These are phyloP conservation scores for Lepidium aucheri DNA, from an alignment of 345 rosid species.

Conservation along the genomic window DNA sequence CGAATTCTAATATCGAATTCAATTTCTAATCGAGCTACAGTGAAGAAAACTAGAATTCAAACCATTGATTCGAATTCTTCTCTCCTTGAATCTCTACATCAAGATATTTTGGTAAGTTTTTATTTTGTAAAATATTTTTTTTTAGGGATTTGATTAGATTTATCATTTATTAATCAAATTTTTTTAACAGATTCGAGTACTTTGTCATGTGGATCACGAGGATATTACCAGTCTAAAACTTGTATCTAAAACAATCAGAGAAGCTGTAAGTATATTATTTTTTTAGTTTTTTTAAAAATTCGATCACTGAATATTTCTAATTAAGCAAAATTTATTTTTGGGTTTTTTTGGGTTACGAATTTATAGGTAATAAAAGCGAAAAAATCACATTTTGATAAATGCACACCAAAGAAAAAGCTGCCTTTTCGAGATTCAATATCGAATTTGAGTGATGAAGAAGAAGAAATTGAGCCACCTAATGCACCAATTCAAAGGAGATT, in stretches of 20 bases:
- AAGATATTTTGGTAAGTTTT: conserved; percentile 27
- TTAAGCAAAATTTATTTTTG: background rate
- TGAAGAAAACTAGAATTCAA: conserved; percentile 1
- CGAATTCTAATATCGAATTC: conserved; percentile 17
- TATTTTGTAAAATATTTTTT: background rate
- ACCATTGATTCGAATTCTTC: background rate
- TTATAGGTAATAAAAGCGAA: conserved; percentile 17
- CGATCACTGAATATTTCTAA: background rate
- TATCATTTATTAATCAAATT: background rate
- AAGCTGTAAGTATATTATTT: conserved; percentile 12
- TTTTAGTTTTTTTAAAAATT: background rate
- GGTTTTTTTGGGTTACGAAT: background rate
- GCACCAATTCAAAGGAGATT: conserved; percentile 15
- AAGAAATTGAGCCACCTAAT: conserved; percentile 17
- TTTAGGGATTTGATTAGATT: background rate
- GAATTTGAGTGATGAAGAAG: conserved; percentile 1
- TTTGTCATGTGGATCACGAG: conserved; percentile 27
- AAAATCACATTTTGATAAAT: conserved; percentile 23
- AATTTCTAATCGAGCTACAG: background rate
- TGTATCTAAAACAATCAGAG: conserved; percentile 19
- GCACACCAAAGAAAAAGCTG: conserved; percentile 18
- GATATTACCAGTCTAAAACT: conserved; percentile 9
- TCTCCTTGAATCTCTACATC: conserved; percentile 24
- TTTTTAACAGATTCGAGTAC: conserved; percentile 17
- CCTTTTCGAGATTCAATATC: background rate